phyloP scores from a whole-genome alignment of 2,329 filamentous ascomycete species.

The Ascochyta koolunga region DNA sequence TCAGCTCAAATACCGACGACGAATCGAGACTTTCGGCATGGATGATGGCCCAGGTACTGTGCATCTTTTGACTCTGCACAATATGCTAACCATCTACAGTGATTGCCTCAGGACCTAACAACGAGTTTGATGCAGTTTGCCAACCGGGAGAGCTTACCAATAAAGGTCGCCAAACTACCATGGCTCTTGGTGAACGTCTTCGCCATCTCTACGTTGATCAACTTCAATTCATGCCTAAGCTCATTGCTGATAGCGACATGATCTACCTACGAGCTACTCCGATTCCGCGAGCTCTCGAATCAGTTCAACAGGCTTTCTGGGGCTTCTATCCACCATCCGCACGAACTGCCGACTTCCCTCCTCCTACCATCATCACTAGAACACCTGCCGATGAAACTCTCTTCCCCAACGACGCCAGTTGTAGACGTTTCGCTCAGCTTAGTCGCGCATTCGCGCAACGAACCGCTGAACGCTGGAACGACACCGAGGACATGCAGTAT shows the following conservation, averaged over 20 bases:
- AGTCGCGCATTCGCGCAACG: conserved; percentile 56
- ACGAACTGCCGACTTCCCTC: conserved; percentile 50
- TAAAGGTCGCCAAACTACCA: conserved; percentile 56
- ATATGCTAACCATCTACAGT: conserved; percentile 42
- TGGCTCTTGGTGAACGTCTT: conserved; percentile 55
- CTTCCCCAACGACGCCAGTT: conserved; percentile 57
- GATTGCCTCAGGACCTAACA: conserved; percentile 69
- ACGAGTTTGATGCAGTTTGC: conserved; percentile 77
- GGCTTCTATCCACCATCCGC: conserved; percentile 55
- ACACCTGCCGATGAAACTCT: conserved; percentile 56
- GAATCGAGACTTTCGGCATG: conserved; percentile 80
- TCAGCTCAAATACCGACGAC: conserved; percentile 67
- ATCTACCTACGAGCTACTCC: conserved; percentile 57
- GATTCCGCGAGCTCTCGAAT: conserved; percentile 58
- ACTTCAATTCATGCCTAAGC: conserved; percentile 55
- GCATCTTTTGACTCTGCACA: neutral
- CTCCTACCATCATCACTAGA: conserved; percentile 54
- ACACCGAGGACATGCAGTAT: conserved; percentile 80
- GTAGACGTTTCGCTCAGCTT: conserved; percentile 56
- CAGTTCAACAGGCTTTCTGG: conserved; percentile 57
- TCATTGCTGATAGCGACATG: conserved; percentile 50
- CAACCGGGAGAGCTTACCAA: conserved; percentile 59
- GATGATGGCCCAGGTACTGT: conserved; percentile 60
- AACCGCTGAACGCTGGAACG: conserved; percentile 56
- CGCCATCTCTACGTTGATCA: conserved; percentile 58